Base-by-base conservation (phyloP, 2,329 filamentous ascomycete species). In the Hymenoscyphus occultus region DNA sequence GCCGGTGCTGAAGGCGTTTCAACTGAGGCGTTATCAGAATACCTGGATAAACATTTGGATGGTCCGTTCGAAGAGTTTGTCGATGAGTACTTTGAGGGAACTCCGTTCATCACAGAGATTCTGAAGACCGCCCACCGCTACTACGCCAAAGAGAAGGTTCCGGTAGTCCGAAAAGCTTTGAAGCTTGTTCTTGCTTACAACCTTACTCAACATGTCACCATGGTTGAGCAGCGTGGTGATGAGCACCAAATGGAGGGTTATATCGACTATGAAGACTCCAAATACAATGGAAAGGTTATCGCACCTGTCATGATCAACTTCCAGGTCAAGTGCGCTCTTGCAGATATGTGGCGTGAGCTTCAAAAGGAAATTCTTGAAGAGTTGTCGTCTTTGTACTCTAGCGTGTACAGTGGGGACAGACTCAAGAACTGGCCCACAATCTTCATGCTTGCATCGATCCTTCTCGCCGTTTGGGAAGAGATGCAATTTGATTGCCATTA, bases 281-380 rank as follows among this genome's bases (percentile, higher is more conserved):
- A 92, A 77, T 97, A 90, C 83, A 90, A 86, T 73, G 93, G 93
- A 74, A 94, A 94, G 82, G 93, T 90, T 42, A 88, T 97, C 68
- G 94, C 94, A 16, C 94, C 94, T 13, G 93, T 97, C 76, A 96
- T 98, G 93, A 96, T 98, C 86, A 98, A 97, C 83, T 97, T 97
- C 86, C 92, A 97, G 81, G 93, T 98, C 83, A 98, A 98, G 85
- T 95, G 91, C 74, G 93, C 93, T 63, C 89, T 98, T 80, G 94
- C 93, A 70, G 93, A 96, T 74, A 96, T 97, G 92, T 98, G 94
- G 94, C 93, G 94, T 70, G 93, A 97, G 78, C 83, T 98, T 65
- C 93, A 97, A 78, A 96, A 96, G 81, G 94, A 97, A 73, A 93
- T 97, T 45, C 84, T 98, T 2, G 93, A 96, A 80, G 94, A 98